phyloP scores from a whole-genome alignment of 371 early-diverging fungal genomes.

The Lichtheimia ornata region DNA sequence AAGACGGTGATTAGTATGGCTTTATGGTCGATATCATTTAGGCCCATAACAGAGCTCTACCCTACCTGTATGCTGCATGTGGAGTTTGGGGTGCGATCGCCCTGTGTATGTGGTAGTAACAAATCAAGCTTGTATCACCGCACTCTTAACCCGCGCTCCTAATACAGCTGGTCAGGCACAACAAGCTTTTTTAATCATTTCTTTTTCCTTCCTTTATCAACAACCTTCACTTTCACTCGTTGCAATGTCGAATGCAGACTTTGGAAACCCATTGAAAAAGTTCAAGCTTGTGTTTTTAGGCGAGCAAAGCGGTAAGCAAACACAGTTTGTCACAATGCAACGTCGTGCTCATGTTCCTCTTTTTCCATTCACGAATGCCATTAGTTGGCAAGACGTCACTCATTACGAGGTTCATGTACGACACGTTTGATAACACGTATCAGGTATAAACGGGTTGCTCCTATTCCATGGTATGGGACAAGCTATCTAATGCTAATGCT shows the following conservation, averaged over 20 bases:
- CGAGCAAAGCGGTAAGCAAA: conserved; percentile 88
- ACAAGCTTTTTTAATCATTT: background rate
- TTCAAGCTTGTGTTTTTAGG: conserved; percentile 95
- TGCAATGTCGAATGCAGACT: conserved; percentile 25
- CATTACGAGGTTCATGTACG: conserved; percentile 99
- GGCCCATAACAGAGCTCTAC: too few relatives aligned
- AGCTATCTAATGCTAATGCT: background rate
- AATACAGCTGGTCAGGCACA: too few relatives aligned
- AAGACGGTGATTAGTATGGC: too few relatives aligned
- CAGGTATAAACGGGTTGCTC: conserved; percentile 58
- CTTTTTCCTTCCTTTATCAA: background rate
- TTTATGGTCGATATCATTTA: too few relatives aligned
- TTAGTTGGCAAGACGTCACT: conserved; percentile 99
- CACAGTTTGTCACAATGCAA: background rate
- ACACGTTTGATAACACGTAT: conserved; percentile 97
- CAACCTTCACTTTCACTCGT: conserved; percentile 2
- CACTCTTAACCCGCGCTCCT: too few relatives aligned
- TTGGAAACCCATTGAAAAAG: conserved; percentile 74
- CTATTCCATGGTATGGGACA: background rate
- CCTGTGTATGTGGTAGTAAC: too few relatives aligned
- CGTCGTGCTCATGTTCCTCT: background rate
- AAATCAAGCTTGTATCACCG: too few relatives aligned
- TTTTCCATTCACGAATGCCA: too few relatives aligned
- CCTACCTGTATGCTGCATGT: too few relatives aligned
- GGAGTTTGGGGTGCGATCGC: too few relatives aligned